Percentiles rank a stretch among this genome's conserved stretches.
phyloP scores from a whole-genome alignment of 108 stramenopile species.

The Nitzschia sp. region DNA sequence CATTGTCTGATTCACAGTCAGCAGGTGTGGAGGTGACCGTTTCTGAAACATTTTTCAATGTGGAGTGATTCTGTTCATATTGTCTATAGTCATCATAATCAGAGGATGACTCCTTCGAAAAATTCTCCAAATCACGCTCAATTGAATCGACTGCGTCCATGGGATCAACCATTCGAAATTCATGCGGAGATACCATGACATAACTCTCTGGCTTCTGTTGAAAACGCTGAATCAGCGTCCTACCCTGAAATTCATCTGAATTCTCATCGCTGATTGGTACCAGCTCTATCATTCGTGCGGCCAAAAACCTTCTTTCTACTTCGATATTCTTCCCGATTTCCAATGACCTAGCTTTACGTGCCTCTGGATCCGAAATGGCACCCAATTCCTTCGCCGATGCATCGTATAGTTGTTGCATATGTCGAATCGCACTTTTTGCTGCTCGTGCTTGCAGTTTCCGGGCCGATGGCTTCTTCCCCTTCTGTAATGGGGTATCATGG shows the following conservation, averaged over 20 bases:
- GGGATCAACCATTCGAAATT: not conserved
- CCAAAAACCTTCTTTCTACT: slow-evolving; percentile 29
- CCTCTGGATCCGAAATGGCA: slow-evolving; percentile 9
- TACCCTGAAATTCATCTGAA: slow-evolving; percentile 3
- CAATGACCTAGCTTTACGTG: slow-evolving; percentile 1
- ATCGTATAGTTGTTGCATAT: slow-evolving; percentile 32
- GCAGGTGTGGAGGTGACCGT: too few species aligned
- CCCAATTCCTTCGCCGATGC: slow-evolving; percentile 6
- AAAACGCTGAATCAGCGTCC: not conserved
- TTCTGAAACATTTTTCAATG: not conserved
- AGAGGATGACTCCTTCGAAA: not conserved
- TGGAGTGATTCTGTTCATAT: not conserved
- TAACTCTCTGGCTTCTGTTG: not conserved
- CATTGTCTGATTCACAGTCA: not conserved
- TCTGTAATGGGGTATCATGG: slow-evolving; percentile 35
- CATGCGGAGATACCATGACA: not conserved
- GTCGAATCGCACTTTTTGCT: slow-evolving; percentile 79
- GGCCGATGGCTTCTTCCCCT: slow-evolving; percentile 43
- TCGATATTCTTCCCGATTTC: slow-evolving; percentile 15
- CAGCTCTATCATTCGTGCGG: slow-evolving; percentile 29
- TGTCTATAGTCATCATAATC: not conserved
- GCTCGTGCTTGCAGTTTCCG: slow-evolving; percentile 74
- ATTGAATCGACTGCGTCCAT: not conserved
- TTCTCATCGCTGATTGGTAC: slow-evolving; percentile 15
- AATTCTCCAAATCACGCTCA: not conserved